Conservation (phyloP, 495 filamentous ascomycete genomes). For the Hyphodiscus hymeniophilus region DNA sequence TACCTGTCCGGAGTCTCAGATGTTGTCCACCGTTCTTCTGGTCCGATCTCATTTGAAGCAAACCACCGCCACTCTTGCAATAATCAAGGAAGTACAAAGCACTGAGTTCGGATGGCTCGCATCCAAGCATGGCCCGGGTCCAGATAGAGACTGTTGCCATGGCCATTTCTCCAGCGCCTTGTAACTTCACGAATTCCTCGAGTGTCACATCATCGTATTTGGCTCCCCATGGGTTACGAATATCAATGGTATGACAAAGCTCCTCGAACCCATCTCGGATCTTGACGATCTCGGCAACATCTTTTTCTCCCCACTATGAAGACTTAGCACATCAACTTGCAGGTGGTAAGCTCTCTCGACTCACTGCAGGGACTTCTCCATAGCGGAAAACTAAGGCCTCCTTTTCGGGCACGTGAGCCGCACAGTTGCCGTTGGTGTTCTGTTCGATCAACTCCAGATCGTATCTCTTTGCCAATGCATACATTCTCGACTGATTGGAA, state of each 20-base stretch:
- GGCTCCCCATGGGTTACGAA: background rate
- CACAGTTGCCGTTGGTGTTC: constrained; percentile 26
- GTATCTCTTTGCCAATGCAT: constrained; percentile 25
- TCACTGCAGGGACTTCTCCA: background rate
- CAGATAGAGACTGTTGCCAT: constrained; percentile 27
- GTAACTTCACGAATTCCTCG: constrained; percentile 4
- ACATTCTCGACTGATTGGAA: constrained; percentile 35
- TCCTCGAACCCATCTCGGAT: constrained; percentile 8
- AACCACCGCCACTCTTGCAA: constrained; percentile 33
- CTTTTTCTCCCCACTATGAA: background rate
- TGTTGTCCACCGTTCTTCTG: constrained; percentile 35
- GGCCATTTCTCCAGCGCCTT: constrained; percentile 11
- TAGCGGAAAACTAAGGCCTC: background rate
- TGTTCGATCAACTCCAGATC: constrained; percentile 35
- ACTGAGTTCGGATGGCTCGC: constrained; percentile 33
- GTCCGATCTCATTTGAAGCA: constrained; percentile 36
- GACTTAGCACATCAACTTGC: background rate
- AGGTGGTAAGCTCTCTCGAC: background rate
- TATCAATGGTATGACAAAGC: constrained; percentile 1
- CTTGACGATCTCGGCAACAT: background rate
- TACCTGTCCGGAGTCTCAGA: constrained; percentile 24
- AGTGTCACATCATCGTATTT: background rate
- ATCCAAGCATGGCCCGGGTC: constrained; percentile 36
- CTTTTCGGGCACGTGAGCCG: background rate
- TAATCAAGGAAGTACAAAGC: constrained; percentile 43